Percentiles rank a stretch among this genome's conserved stretches.
phyloP scores from a whole-genome alignment of 176 grass and related monocot genomes.

The Metroxylon sagu region DNA sequence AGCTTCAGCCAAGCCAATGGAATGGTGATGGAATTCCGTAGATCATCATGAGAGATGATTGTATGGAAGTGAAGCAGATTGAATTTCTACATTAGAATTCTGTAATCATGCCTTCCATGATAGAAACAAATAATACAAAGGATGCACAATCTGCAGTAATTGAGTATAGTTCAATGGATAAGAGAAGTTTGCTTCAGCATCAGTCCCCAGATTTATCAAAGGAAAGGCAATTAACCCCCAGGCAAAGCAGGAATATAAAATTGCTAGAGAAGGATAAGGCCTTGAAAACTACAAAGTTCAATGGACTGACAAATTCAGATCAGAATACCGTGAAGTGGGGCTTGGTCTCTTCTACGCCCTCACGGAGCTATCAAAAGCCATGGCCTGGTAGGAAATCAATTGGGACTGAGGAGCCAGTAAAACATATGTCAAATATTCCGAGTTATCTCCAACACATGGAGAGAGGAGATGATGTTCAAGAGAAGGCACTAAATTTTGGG shows the following conservation, averaged over 20 bases:
- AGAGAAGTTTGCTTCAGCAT: conserved; percentile 27
- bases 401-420: conserved; percentile 73
- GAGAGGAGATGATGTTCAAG: conserved; percentile 44
- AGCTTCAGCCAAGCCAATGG: too few species aligned
- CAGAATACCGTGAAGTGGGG: conserved; percentile 18
- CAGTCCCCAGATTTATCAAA: conserved; percentile 32
- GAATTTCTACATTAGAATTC: too few species aligned
- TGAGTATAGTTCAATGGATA: conserved; percentile 18
- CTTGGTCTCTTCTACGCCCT: conserved; percentile 16
- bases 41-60: too few species aligned
- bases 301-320: conserved; percentile 14
- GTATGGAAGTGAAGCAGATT: too few species aligned
- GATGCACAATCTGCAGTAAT: conserved; percentile 19
- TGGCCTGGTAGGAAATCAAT: conserved; percentile 62
- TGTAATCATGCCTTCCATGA: conserved; percentile 33
- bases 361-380: conserved; percentile 65
- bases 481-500: conserved; percentile 78
- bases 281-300: conserved; percentile 45
- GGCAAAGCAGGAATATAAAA: conserved; percentile 34
- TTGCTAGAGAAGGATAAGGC: conserved; percentile 56
- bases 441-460: conserved; percentile 59
- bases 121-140: conserved; percentile 27
- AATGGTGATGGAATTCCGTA: too few species aligned
- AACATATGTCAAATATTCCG: conserved; percentile 91
- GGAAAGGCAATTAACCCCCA: conserved; percentile 18